Base-by-base conservation (phyloP, 352 stramenopile genomes). In the Pythium scleroteichum region DNA sequence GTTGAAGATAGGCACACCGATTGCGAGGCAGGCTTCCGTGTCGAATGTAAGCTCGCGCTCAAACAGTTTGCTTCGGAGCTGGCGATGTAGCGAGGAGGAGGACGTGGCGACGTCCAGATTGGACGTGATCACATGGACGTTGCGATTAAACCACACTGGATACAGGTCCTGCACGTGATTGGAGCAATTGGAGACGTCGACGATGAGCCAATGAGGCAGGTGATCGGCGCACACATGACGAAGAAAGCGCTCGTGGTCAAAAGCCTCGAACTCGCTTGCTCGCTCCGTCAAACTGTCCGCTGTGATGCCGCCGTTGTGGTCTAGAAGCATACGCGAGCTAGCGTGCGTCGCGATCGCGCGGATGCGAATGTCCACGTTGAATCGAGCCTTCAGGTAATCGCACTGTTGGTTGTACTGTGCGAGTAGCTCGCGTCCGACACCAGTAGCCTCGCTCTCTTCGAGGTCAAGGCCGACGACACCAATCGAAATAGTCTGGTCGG, bases 101-200 rank as follows among this genome's bases (percentile, higher is more conserved):
- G 86, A 82, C 3, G 83, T 87, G 13, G 94, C 78, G 32, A 92
- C 92, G 57, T 96, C 92, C 59, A 97, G 84, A 62, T 98, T 98
- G 19, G 88, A 85, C 13, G 88, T 98, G 50, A 98, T 91, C 32
- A 99, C 72, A 70, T 98, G 87, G 63, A 97, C 82, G 53, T 96
- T 94, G 51, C 78, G 75, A 16, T 63, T 78, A 4, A 98, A 69
- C 95, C 95, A 99, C 32, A 78, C 68, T 20, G 87, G 82, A 71
- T 98, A 97, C 48, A 94, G 73, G 23, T 76, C 69, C 20, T 87
- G 79, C n/a, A 94, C 83, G 61, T 90, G 76, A n/a, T 80, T 61
- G 2, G 75, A 73, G 46, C 92, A 90, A 64, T 95, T 92, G 4
- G 94, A 97, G 35, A 96, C 95, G 64, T 99, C 96, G 52, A 99